phyloP scores from a whole-genome alignment of 2,329 filamentous ascomycete species.

The Sclerotinia borealis region DNA sequence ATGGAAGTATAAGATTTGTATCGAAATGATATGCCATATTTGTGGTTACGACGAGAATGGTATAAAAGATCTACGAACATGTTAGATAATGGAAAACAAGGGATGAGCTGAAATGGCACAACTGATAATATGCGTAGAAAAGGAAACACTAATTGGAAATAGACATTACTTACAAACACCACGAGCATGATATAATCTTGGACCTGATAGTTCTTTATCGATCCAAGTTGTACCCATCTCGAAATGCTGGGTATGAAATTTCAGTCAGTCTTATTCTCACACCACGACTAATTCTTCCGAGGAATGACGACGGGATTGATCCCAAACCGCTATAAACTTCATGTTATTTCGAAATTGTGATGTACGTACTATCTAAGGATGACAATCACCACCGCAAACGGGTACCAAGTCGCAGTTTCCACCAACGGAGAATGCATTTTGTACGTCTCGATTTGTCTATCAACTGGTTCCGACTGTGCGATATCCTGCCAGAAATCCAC shows the following conservation, averaged over 20 bases:
- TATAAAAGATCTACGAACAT: slow-evolving; percentile 40
- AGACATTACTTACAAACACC: slow-evolving; percentile 39
- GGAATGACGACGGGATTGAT: not conserved
- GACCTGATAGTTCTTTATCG: slow-evolving; percentile 43
- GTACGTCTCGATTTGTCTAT: not conserved
- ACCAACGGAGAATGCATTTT: slow-evolving; percentile 16
- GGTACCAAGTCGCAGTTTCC: slow-evolving; percentile 43
- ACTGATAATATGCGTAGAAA: not conserved
- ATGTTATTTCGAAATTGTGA: not conserved
- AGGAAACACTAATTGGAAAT: not conserved
- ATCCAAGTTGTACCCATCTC: slow-evolving; percentile 38
- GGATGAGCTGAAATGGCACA: not conserved
- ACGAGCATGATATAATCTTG: slow-evolving; percentile 53
- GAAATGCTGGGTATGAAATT: slow-evolving; percentile 30
- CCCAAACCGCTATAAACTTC: not conserved
- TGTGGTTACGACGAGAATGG: slow-evolving; percentile 47
- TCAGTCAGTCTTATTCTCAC: not conserved
- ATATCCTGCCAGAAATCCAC: not conserved
- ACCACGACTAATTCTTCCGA: not conserved
- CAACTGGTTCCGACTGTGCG: not conserved
- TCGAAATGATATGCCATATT: slow-evolving; percentile 50
- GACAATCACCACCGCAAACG: slow-evolving; percentile 28
- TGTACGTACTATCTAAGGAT: slow-evolving; percentile 34
- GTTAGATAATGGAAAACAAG: not conserved
- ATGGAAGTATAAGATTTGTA: slow-evolving; percentile 52